A percentile compares a stretch with the other conserved stretches of the same genome.
Conservation (phyloP, 139 green algal species). For the Monoraphidium neglectum region DNA sequence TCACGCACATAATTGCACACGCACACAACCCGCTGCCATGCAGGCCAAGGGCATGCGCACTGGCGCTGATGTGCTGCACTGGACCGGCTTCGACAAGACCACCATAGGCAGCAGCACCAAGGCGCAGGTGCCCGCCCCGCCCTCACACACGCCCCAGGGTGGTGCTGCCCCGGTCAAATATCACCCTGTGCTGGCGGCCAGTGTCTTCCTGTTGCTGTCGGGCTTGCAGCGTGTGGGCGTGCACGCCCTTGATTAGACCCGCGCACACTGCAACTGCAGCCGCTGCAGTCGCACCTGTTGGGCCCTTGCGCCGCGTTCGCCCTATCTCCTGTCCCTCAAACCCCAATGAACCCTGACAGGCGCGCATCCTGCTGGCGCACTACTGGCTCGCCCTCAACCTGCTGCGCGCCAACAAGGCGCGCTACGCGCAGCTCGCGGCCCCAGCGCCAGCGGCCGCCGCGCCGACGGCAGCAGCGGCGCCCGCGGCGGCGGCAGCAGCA, state of each 20-base stretch:
- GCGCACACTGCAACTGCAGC: too few species aligned
- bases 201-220: too few species aligned
- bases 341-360: constrained; percentile 52
- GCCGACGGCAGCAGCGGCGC: not conserved
- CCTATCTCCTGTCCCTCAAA: too few species aligned
- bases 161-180: too few species aligned
- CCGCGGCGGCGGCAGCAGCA: not conserved
- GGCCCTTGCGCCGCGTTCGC: too few species aligned
- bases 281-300: too few species aligned
- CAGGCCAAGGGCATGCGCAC: constrained; percentile 12
- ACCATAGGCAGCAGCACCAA: constrained; percentile 28
- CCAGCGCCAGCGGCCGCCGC: not conserved
- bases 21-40: constrained; percentile 24
- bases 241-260: too few species aligned
- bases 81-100: constrained; percentile 61
- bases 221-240: too few species aligned
- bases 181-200: too few species aligned
- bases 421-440: constrained; percentile 38
- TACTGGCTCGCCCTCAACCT: constrained; percentile 52
- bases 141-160: too few species aligned
- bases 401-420: constrained; percentile 41
- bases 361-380: constrained; percentile 66
- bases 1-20: constrained; percentile 17
- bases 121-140: too few species aligned
- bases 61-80: constrained; percentile 66